Percentiles rank a stretch among this genome's conserved stretches.
Conservation (phyloP, 768 basidiomycete species). For the Mrakia hoshinonis region DNA sequence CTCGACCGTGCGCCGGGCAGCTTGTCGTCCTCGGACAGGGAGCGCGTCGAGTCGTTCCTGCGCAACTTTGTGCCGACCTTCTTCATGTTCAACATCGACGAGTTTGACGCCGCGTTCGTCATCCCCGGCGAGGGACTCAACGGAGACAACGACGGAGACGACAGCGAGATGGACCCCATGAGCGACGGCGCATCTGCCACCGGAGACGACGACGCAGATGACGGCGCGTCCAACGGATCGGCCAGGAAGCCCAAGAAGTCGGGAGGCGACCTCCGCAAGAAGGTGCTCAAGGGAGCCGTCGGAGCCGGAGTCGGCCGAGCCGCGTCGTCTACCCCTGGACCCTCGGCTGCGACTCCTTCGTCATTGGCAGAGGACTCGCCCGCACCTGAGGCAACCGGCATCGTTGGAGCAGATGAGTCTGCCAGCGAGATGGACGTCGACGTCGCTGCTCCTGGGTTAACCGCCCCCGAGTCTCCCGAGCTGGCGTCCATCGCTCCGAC, state of each 20-base stretch:
- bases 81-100: slow-evolving; percentile 49
- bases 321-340: slow-evolving; percentile 29
- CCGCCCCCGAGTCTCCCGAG: neutral
- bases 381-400: neutral
- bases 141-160: slow-evolving; percentile 44
- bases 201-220: slow-evolving; percentile 34
- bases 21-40: slow-evolving; percentile 63
- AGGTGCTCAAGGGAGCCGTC: slow-evolving; percentile 65
- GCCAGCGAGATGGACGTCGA: slow-evolving; percentile 16
- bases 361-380: slow-evolving; percentile 35
- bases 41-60: slow-evolving; percentile 74
- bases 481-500: neutral
- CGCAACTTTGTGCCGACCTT: slow-evolving; percentile 73
- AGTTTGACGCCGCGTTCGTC: slow-evolving; percentile 43
- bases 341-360: slow-evolving; percentile 33
- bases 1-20: slow-evolving; percentile 70
- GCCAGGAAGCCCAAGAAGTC: slow-evolving; percentile 46
- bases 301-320: slow-evolving; percentile 45
- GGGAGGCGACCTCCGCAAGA: slow-evolving; percentile 66
- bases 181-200: slow-evolving; percentile 39
- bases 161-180: slow-evolving; percentile 62
- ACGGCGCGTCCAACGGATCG: slow-evolving; percentile 31
- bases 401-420: neutral
- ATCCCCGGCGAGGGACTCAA: slow-evolving; percentile 11
- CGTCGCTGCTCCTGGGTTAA: neutral